These are phyloP conservation scores for Geranium incanum DNA, from an alignment of 441 rosid genomes.

Conservation along the genomic window DNA sequence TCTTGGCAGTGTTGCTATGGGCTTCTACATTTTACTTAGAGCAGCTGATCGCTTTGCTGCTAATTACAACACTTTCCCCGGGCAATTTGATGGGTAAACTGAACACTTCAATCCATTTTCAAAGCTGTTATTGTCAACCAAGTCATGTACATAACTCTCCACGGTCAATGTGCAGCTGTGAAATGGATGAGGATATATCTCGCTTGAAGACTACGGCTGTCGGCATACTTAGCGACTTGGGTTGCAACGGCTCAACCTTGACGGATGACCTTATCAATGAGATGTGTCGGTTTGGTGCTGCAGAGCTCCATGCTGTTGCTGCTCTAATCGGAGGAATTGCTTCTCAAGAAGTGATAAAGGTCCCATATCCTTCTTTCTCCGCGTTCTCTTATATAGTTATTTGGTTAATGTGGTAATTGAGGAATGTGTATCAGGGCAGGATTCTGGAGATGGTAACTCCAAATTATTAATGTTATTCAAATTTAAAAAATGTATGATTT, in stretches of 20 bases:
- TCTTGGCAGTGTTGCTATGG: slow-evolving; percentile 50
- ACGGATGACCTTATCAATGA: slow-evolving; percentile 79
- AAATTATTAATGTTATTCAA: neutral
- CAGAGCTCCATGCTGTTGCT: slow-evolving; percentile 89
- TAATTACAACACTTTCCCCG: slow-evolving; percentile 78
- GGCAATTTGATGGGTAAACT: slow-evolving; percentile 78
- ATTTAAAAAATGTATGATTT: neutral
- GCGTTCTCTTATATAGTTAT: neutral
- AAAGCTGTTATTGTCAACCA: neutral
- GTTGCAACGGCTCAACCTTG: slow-evolving; percentile 65
- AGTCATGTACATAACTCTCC: slow-evolving; percentile 7
- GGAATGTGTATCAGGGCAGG: neutral
- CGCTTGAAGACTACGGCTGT: slow-evolving; percentile 59
- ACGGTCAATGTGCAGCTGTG: slow-evolving; percentile 32
- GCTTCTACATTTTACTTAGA: slow-evolving; percentile 83
- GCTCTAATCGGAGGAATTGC: slow-evolving; percentile 84
- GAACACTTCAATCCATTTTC: neutral
- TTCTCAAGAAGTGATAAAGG: slow-evolving; percentile 97
- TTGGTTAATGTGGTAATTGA: neutral
- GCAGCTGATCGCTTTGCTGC: slow-evolving; percentile 80
- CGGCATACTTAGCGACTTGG: slow-evolving; percentile 62
- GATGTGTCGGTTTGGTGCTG: slow-evolving; percentile 89
- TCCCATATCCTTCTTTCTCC: slow-evolving; percentile 22
- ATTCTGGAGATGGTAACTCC: too few relatives aligned
- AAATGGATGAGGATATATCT: slow-evolving; percentile 66